Percentiles rank a stretch among this genome's conserved stretches.
Evolutionary conservation across 148 eudicot species (phyloP).

Genomic region (Vaccinium myrtillus): DNA sequence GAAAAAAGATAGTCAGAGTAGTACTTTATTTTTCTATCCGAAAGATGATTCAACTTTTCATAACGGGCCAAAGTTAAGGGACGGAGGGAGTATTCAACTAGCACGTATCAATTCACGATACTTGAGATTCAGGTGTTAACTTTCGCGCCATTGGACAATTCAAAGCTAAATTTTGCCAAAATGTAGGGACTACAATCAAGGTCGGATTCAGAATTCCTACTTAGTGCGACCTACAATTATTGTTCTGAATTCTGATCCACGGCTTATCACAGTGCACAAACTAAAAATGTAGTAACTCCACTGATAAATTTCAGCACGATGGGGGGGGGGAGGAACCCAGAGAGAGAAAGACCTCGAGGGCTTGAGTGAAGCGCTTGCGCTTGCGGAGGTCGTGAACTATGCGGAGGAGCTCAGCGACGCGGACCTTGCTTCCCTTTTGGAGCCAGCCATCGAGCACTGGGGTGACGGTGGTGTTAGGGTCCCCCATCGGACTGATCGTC

Average conservation of each 20-base stretch:
- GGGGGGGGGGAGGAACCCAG: not conserved
- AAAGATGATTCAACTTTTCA: too few relatives aligned
- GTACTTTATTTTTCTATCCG: too few relatives aligned
- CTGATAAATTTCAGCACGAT: not conserved
- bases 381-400: slow-evolving; percentile 79
- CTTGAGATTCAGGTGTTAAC: not conserved
- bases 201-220: not conserved
- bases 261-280: not conserved
- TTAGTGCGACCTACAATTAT: not conserved
- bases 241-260: not conserved
- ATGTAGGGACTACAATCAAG: not conserved
- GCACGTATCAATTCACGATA: not conserved
- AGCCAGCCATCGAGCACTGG: slow-evolving; percentile 79
- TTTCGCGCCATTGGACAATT: not conserved
- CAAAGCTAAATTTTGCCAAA: not conserved
- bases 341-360: slow-evolving; percentile 58
- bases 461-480: slow-evolving; percentile 42
- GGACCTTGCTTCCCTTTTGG: slow-evolving; percentile 45
- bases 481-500: slow-evolving; percentile 74
- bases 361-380: slow-evolving; percentile 74
- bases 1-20: too few relatives aligned
- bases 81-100: not conserved
- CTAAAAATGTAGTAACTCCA: not conserved
- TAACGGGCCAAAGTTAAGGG: too few relatives aligned
- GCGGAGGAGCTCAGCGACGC: slow-evolving; percentile 57